Evolutionary conservation across 2,329 filamentous ascomycete species (phyloP).

Genomic region (Magnaporthiopsis poae): DNA sequence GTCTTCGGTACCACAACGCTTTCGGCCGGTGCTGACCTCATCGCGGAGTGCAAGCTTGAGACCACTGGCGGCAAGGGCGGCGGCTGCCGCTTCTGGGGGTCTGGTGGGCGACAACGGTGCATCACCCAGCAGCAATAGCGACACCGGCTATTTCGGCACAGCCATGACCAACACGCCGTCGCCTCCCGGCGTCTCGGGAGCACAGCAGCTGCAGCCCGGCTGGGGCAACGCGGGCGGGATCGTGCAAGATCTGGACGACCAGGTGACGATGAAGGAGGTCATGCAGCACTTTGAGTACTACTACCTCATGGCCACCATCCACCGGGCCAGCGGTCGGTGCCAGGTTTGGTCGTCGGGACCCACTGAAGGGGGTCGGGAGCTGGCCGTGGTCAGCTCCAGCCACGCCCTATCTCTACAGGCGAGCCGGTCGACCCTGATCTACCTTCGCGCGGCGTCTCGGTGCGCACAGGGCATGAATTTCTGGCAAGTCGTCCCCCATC

Average conservation of each 20-base stretch:
- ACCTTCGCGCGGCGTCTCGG: constrained; percentile 32
- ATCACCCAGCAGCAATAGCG: background rate
- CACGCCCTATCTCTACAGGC: constrained; percentile 44
- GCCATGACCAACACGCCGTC: background rate
- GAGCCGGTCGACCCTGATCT: constrained; percentile 44
- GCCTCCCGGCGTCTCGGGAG: background rate
- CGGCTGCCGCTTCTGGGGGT: background rate
- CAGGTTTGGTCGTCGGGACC: constrained; percentile 26
- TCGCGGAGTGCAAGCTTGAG: background rate
- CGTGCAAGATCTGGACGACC: background rate
- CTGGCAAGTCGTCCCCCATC: constrained; percentile 29
- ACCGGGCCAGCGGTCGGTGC: constrained; percentile 44
- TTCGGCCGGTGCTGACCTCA: constrained; percentile 33
- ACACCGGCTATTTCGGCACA: background rate
- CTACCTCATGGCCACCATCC: constrained; percentile 44
- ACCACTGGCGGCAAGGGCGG: background rate
- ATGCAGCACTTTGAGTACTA: constrained; percentile 48
- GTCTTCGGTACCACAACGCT: constrained; percentile 32
- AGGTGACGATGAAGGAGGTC: constrained; percentile 22
- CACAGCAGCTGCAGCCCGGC: background rate
- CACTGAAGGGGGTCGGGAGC: constrained; percentile 22
- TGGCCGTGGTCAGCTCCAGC: constrained; percentile 31
- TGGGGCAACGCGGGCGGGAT: background rate
- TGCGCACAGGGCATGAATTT: constrained; percentile 37
- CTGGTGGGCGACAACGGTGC: background rate